Percentiles rank a stretch among this genome's conserved stretches.
phyloP scores from a whole-genome alignment of 1,284 basidiomycete species.

The Trichosporon asahii region DNA sequence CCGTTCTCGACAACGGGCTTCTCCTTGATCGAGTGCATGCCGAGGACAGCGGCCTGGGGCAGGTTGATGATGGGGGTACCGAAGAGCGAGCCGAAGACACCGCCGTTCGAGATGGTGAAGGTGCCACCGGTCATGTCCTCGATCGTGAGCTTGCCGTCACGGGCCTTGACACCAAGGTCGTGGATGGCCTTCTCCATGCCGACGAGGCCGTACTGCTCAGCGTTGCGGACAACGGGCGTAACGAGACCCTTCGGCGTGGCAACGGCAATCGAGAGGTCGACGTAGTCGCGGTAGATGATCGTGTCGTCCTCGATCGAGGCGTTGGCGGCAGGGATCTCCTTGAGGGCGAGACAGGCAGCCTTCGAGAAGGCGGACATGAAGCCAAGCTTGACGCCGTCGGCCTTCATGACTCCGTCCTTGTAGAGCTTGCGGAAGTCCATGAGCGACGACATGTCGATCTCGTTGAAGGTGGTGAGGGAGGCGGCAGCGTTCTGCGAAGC shows the following conservation, averaged over 20 bases:
- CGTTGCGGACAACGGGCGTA: constrained; percentile 91
- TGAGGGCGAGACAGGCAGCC: constrained; percentile 78
- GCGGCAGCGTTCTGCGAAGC: constrained; percentile 97
- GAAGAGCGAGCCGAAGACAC: constrained; percentile 94
- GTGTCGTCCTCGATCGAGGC: constrained; percentile 89
- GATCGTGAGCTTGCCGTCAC: constrained; percentile 88
- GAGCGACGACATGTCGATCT: constrained; percentile 96
- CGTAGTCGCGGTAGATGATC: constrained; percentile 93
- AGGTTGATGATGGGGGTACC: constrained; percentile 98
- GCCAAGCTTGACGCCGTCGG: constrained; percentile 92
- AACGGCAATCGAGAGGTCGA: constrained; percentile 91
- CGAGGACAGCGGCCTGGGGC: constrained; percentile 90
- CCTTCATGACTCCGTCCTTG: constrained; percentile 90
- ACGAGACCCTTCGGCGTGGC: constrained; percentile 97
- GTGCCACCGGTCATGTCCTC: constrained; percentile 97
- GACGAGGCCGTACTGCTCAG: constrained; percentile 79
- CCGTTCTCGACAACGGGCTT: constrained; percentile 88
- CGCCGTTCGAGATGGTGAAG: constrained; percentile 99
- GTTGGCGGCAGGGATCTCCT: constrained; percentile 92
- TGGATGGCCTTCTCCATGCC: constrained; percentile 92
- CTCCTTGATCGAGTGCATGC: constrained; percentile 97
- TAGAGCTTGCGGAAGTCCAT: constrained; percentile 92
- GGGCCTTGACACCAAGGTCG: constrained; percentile 80
- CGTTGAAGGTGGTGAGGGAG: constrained; percentile 97
- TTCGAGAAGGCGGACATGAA: constrained; percentile 98